Conservation (phyloP, 495 filamentous ascomycete species). For the Aspergillus steynii region DNA sequence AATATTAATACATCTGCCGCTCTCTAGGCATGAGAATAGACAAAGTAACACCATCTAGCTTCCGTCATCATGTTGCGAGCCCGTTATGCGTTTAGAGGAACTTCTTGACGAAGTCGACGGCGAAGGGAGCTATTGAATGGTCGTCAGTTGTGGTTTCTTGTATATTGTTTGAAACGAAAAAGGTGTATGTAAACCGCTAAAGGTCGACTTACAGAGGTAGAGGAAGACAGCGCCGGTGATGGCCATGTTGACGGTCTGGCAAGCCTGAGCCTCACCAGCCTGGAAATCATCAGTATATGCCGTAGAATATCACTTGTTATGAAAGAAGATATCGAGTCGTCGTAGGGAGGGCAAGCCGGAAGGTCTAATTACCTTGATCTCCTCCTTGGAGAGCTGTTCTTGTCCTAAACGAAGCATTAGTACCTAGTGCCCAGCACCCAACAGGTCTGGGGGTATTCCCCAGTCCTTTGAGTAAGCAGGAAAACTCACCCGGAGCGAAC, state of each 20-base stretch:
- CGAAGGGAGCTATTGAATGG: constrained; percentile 67
- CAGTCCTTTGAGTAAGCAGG: neutral
- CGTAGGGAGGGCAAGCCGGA: neutral
- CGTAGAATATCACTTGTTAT: neutral
- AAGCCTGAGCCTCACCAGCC: constrained; percentile 70
- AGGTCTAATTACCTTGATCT: constrained; percentile 39
- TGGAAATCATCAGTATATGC: constrained; percentile 18
- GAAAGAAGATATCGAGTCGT: neutral
- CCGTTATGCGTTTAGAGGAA: constrained; percentile 58
- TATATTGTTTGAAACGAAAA: neutral
- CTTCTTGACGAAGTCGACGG: constrained; percentile 73
- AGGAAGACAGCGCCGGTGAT: constrained; percentile 64
- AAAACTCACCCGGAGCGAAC: constrained; percentile 45
- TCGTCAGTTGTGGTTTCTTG: neutral
- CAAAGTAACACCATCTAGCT: constrained; percentile 3
- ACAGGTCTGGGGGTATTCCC: neutral
- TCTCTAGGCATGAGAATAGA: constrained; percentile 9
- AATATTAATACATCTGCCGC: constrained; percentile 39
- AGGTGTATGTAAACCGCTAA: constrained; percentile 8
- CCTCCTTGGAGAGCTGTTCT: constrained; percentile 49
- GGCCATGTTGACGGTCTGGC: constrained; percentile 62
- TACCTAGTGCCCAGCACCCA: neutral
- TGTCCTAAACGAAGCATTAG: constrained; percentile 28
- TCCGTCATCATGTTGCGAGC: constrained; percentile 4
- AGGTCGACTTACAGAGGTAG: constrained; percentile 72